A percentile compares a stretch with the other conserved stretches of the same genome.
Evolutionary conservation across 2,329 filamentous ascomycete genomes (phyloP).

Genomic region (Ophiosphaerella herpotricha): DNA sequence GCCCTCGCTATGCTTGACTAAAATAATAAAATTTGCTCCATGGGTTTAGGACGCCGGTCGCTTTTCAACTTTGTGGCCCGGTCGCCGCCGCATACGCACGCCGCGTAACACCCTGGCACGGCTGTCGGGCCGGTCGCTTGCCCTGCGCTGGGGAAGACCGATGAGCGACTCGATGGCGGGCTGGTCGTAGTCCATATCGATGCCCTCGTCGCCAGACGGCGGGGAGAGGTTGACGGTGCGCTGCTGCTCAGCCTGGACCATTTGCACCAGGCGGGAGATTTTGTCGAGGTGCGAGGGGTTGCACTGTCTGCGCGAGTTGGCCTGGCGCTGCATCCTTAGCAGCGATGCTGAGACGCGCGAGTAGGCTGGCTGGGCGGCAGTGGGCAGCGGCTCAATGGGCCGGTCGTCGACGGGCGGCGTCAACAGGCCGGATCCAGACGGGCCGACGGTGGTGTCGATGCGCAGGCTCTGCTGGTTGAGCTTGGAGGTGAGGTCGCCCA

Average conservation of each 20-base stretch:
- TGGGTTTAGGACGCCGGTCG: constrained; percentile 20
- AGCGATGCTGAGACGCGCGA: constrained; percentile 43
- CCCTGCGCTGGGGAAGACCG: constrained; percentile 29
- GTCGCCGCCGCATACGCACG: constrained; percentile 40
- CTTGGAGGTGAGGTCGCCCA: constrained; percentile 42
- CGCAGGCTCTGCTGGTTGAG: constrained; percentile 41
- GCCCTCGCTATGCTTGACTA: constrained; percentile 37
- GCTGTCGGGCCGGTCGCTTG: constrained; percentile 30
- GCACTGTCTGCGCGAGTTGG: constrained; percentile 49
- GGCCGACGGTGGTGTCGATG: constrained; percentile 24
- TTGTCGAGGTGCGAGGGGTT: constrained; percentile 46
- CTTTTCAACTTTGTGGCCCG: constrained; percentile 22
- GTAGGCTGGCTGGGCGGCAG: constrained; percentile 24
- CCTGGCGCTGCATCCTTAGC: constrained; percentile 48
- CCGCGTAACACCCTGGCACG: constrained; percentile 34
- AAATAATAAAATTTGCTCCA: constrained; percentile 6
- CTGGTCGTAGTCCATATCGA: constrained; percentile 37
- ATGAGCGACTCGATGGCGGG: constrained; percentile 18
- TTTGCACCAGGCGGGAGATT: constrained; percentile 48
- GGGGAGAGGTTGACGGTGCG: constrained; percentile 40
- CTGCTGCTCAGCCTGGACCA: constrained; percentile 51
- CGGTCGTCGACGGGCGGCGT: constrained; percentile 32
- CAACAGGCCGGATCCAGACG: constrained; percentile 19
- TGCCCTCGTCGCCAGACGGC: constrained; percentile 37
- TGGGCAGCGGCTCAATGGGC: constrained; percentile 11